Percentiles rank a stretch among this genome's conserved stretches.
Conservation (phyloP, 225 moss, liverwort and hornwort genomes). For the Sphagnum contortum region DNA sequence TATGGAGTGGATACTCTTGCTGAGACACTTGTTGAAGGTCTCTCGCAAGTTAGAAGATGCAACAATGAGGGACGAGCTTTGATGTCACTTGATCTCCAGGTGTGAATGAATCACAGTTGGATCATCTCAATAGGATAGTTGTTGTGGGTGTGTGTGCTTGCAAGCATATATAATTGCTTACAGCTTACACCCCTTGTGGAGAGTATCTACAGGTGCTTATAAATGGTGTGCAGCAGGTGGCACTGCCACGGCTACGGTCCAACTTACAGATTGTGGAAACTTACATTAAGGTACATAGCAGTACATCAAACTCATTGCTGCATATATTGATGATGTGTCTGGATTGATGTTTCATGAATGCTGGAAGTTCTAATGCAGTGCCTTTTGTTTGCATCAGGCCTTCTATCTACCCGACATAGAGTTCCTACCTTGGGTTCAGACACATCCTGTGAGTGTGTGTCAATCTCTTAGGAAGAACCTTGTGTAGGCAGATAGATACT, state of each 20-base stretch:
- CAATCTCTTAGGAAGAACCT: neutral
- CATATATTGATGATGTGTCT: too few species aligned
- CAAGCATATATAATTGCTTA: neutral
- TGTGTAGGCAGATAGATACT: too few species aligned
- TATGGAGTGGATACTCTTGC: slow-evolving; percentile 83
- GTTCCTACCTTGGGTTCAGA: slow-evolving; percentile 88
- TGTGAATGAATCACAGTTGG: slow-evolving; percentile 7
- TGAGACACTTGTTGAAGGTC: slow-evolving; percentile 81
- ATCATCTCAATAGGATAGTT: too few species aligned
- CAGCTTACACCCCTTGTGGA: neutral
- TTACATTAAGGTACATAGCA: slow-evolving; percentile 66
- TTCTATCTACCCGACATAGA: slow-evolving; percentile 98
- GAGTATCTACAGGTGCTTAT: slow-evolving; percentile 61
- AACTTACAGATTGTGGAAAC: slow-evolving; percentile 88
- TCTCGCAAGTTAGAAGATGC: slow-evolving; percentile 84
- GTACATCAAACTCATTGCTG: neutral
- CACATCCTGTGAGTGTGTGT: slow-evolving; percentile 74
- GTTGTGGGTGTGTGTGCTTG: too few species aligned
- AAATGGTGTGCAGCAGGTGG: slow-evolving; percentile 90
- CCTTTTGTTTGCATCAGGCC: slow-evolving; percentile 27
- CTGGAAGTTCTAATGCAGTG: neutral
- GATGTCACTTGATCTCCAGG: slow-evolving; percentile 99
- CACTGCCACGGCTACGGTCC: slow-evolving; percentile 60
- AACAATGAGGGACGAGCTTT: slow-evolving; percentile 97
- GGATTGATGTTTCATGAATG: too few species aligned